Evolutionary conservation across 805 yeast genomes (phyloP).

Genomic region (Myxozyma mucilagina): DNA sequence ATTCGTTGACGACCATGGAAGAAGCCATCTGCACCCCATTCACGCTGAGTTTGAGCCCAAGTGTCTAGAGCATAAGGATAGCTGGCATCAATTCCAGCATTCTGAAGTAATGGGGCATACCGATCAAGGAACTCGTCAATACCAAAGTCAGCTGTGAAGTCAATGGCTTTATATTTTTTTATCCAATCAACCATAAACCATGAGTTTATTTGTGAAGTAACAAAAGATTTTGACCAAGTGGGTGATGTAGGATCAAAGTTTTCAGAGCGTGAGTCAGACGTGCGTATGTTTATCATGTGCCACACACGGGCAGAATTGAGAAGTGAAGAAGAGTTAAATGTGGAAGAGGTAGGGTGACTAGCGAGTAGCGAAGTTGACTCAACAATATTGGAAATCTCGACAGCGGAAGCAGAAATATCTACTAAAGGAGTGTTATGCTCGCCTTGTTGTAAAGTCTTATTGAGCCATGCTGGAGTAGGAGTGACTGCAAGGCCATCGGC

Average conservation of each 20-base stretch:
- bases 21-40: constrained; percentile 41
- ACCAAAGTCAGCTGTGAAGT: constrained; percentile 46
- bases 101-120: constrained; percentile 40
- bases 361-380: constrained; percentile 19
- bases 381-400: constrained; percentile 19
- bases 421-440: constrained; percentile 14
- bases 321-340: constrained; percentile 33
- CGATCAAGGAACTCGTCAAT: constrained; percentile 42
- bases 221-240: constrained; percentile 41
- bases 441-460: constrained; percentile 21
- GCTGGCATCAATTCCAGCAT: constrained; percentile 29
- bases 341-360: not conserved
- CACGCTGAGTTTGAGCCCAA: constrained; percentile 42
- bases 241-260: not conserved
- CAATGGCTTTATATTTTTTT: constrained; percentile 38
- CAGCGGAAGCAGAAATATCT: constrained; percentile 7
- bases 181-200: constrained; percentile 45
- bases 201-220: constrained; percentile 43
- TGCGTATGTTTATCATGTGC: constrained; percentile 37
- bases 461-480: constrained; percentile 35
- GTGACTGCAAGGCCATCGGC: constrained; percentile 42
- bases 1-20: constrained; percentile 42
- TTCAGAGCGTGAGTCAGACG: constrained; percentile 27
- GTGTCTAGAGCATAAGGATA: constrained; percentile 36
- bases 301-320: constrained; percentile 41